Base-by-base conservation (phyloP, 495 filamentous ascomycete species). In the Filosporella fistucella region DNA sequence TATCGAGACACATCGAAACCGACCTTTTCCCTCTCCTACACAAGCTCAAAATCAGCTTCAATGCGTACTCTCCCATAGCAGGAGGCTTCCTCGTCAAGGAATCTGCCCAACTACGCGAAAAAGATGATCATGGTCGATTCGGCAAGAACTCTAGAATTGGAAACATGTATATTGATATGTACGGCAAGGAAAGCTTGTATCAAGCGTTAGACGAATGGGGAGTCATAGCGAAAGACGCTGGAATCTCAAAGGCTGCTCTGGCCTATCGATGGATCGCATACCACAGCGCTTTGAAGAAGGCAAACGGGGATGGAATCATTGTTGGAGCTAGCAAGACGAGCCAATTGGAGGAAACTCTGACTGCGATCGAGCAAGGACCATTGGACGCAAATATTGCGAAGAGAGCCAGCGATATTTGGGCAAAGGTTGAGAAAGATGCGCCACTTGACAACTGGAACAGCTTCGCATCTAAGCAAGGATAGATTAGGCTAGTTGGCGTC, bases 251-350 rank as follows among this genome's bases (percentile, higher is more conserved):
- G 51, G 66, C 70, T 8, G 74, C 75, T 35, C 56, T 83, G 23
- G 75, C 75, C 12, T 72, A 76, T 55, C 62, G 79, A 12, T 84
- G 80, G 80, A 57, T 79, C 3, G 58, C 66, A 17, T 75, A 74
- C 52, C 65, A 84, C 49, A 76, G 72, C 4, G 56, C 52, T 8
- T 54, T 84, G 33, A 68, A 65, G 0, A 63, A 58, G 1, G 69
- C 72, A 22, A 14, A 49, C 23, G 76, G 73, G 0, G 79, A 86
- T 63, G 76, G 59, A 1, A 46, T 82, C 3, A 65, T 83, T 16
- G 32, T 80, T 26, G 80, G 80, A 0, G 69, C 74, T 0, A 72
- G 68, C 32, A 69, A 49, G 32, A n/a, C 55, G 1, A 39, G 56
- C 30, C 80, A 84, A 56, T 36, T 84, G 13, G 56, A 68, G 21